Conservation (phyloP, 2,329 filamentous ascomycete genomes). For the Neopestalotiopsis clavispora region DNA sequence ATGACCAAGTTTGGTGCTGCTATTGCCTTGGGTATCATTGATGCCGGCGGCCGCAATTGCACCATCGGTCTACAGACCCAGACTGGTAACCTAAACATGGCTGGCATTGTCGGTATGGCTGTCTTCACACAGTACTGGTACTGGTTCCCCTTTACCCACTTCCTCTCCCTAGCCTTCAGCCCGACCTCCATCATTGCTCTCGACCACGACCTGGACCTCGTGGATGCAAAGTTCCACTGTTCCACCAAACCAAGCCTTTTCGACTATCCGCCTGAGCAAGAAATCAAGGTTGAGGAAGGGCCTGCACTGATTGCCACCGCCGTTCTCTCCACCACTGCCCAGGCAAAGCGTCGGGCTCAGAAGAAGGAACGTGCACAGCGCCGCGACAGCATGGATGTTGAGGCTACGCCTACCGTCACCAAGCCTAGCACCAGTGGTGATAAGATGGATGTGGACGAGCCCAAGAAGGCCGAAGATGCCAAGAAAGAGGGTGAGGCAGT, state of each 20-base stretch:
- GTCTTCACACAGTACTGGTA: constrained; percentile 99
- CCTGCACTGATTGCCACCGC: constrained; percentile 94
- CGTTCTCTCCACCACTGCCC: constrained; percentile 93
- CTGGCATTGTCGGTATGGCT: constrained; percentile 95
- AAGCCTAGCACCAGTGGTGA: constrained; percentile 57
- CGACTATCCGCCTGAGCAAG: constrained; percentile 96
- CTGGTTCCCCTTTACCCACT: constrained; percentile 99
- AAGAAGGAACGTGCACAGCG: constrained; percentile 91
- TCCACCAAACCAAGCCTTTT: constrained; percentile 94
- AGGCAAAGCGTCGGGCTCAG: constrained; percentile 92
- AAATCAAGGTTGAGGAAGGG: constrained; percentile 92
- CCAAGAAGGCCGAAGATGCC: constrained; percentile 52
- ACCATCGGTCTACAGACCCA: constrained; percentile 97
- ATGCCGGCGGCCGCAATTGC: constrained; percentile 97
- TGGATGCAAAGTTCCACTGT: constrained; percentile 94
- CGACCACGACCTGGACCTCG: constrained; percentile 91
- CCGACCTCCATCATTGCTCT: constrained; percentile 95
- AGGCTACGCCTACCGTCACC: constrained; percentile 74
- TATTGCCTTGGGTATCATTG: constrained; percentile 93
- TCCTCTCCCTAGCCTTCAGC: constrained; percentile 94
- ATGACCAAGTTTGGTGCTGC: constrained; percentile 99
- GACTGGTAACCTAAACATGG: constrained; percentile 98
- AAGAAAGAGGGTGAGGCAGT: constrained; percentile 61
- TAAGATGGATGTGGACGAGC: constrained; percentile 86
- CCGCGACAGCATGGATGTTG: constrained; percentile 94